Percentiles rank a stretch among this genome's conserved stretches.
phyloP scores from a whole-genome alignment of 352 stramenopile genomes.

The Lagenidium sp. region DNA sequence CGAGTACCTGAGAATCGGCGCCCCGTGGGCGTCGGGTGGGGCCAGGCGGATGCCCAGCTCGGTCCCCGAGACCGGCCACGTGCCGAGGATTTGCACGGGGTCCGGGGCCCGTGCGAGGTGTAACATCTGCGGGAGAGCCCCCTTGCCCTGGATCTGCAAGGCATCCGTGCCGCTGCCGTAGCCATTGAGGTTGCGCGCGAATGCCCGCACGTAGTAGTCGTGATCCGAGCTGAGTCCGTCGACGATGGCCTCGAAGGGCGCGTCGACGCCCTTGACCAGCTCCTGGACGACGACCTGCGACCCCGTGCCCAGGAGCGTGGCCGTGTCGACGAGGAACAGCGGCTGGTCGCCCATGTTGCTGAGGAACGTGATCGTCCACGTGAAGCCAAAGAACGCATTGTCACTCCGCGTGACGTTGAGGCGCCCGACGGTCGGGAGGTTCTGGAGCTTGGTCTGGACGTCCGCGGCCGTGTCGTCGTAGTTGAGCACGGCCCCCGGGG shows the following conservation, averaged over 20 bases:
- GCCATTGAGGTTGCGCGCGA: slow-evolving; percentile 54
- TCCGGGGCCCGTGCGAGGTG: slow-evolving; percentile 24
- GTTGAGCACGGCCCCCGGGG: slow-evolving; percentile 39
- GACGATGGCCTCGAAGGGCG: slow-evolving; percentile 56
- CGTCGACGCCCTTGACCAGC: slow-evolving; percentile 44
- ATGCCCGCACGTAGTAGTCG: slow-evolving; percentile 60
- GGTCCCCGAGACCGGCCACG: slow-evolving; percentile 47
- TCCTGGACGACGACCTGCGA: slow-evolving; percentile 32
- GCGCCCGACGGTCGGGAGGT: slow-evolving; percentile 43
- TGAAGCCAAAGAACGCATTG: slow-evolving; percentile 38
- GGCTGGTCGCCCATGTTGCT: slow-evolving; percentile 61
- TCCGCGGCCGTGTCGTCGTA: slow-evolving; percentile 60
- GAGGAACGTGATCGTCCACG: slow-evolving; percentile 62
- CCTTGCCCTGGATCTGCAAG: slow-evolving; percentile 49
- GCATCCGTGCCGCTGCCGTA: slow-evolving; percentile 48
- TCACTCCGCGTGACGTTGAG: slow-evolving; percentile 42
- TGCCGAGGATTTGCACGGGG: slow-evolving; percentile 21
- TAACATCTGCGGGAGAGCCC: slow-evolving; percentile 37
- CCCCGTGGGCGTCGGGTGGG: slow-evolving; percentile 12
- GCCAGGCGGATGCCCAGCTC: slow-evolving; percentile 26
- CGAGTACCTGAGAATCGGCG: slow-evolving; percentile 33
- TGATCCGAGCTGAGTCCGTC: slow-evolving; percentile 25
- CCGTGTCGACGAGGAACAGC: slow-evolving; percentile 27
- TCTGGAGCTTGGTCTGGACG: slow-evolving; percentile 69
- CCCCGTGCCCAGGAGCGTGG: slow-evolving; percentile 34